Percentiles rank a stretch among this genome's conserved stretches.
Conservation (phyloP, 306 rosid genomes). For the Nissolia schottii region DNA sequence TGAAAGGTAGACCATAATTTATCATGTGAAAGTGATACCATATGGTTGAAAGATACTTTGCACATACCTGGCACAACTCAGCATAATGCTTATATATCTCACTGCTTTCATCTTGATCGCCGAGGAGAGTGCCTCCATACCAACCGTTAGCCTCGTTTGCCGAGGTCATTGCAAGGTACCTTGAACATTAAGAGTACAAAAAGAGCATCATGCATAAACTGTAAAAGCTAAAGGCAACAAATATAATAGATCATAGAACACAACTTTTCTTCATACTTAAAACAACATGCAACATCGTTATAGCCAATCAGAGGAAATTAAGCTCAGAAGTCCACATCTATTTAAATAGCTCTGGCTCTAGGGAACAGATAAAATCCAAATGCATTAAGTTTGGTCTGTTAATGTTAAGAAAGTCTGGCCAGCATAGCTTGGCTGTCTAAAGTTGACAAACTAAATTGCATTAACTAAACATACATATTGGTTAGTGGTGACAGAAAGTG, state of each 20-base stretch:
- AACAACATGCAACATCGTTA: not conserved
- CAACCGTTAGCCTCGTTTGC: conserved; percentile 75
- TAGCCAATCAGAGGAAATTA: not conserved
- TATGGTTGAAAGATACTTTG: not conserved
- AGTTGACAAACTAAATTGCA: conserved; percentile 10
- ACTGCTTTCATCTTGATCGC: conserved; percentile 82
- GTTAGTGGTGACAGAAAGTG: not conserved
- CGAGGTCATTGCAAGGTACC: conserved; percentile 76
- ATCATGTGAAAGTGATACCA: not conserved
- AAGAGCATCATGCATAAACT: conserved; percentile 16
- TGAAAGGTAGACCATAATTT: not conserved
- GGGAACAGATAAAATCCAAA: not conserved
- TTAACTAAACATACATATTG: not conserved
- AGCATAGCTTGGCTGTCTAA: conserved; percentile 8
- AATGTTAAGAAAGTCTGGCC: not conserved
- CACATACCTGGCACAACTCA: conserved; percentile 67
- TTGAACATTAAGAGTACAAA: conserved; percentile 29
- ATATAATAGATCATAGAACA: not conserved
- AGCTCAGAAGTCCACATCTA: not conserved
- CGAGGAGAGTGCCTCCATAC: conserved; percentile 81
- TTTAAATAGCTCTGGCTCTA: not conserved
- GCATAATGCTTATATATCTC: conserved; percentile 91
- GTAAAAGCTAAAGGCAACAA: not conserved
- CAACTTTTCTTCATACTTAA: not conserved
- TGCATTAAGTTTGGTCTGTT: not conserved